Base-by-base conservation (phyloP, 495 filamentous ascomycete species). In the Penicillium nucicola region DNA sequence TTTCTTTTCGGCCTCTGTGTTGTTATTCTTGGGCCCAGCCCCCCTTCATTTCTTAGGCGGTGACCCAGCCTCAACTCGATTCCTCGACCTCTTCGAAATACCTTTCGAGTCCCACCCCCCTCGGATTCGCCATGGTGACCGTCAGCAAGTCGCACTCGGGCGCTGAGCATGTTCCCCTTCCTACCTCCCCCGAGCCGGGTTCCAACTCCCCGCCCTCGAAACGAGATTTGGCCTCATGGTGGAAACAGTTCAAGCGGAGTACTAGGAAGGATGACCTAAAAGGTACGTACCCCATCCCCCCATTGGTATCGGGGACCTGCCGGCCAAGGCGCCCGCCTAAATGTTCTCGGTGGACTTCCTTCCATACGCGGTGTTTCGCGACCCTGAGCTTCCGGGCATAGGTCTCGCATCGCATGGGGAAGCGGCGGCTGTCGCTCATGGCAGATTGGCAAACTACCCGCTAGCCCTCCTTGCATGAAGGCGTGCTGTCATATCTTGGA, bases 191-290 rank as follows among this genome's bases (percentile, higher is more conserved):
- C 9, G 53, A 65, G 35, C 74, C 64, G 55, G 64, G 44, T 42
- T 50, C 72, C 49, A 60, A 61, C 48, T 84, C 86, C 32, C 83
- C 86, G 9, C 84, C 89, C 30, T 85, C 81, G 44, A 91, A 84
- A 69, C 81, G 87, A 61, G 89, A 95, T 60, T 74, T 95, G 48
- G 84, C 88, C 58, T 89, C 85, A 22, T 97, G 91, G 91, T 96
- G 90, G 91, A 91, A 85, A 70, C 80, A 82, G 42, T 96, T 97
- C 73, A 90, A 88, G 69, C 78, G 83, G 28, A 83, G 83, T 40
- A 72, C 79, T 12, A 85, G 85, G 63, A 84, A 85, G 62, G 87
- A 90, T 56, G 89, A 92, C 49, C 71, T 81, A 47, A 87, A 90
- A 78, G 87, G 87, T 92, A 84, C 64, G 69, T 57, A 5, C 38